Conservation (phyloP, 2,329 filamentous ascomycete species). For the Exophiala lecanii-corni region DNA sequence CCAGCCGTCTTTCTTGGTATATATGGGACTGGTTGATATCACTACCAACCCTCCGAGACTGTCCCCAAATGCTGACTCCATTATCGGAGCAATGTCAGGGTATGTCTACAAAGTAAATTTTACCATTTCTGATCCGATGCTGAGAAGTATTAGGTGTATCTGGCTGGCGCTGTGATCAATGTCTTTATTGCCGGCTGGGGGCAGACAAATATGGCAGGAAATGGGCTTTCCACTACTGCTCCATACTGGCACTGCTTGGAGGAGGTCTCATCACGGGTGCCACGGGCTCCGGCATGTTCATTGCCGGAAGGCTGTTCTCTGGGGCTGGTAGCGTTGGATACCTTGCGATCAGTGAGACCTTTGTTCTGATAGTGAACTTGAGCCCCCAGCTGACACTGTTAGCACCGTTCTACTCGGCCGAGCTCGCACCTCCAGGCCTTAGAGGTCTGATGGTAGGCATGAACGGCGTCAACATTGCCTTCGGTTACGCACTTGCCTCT, state of each 20-base stretch:
- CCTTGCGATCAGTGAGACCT: conserved; percentile 12
- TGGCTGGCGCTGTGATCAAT: conserved; percentile 17
- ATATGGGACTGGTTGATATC: conserved; percentile 9
- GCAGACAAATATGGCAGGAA: conserved; percentile 53
- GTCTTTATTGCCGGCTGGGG: conserved; percentile 13
- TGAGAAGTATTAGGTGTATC: conserved; percentile 11
- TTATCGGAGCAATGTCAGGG: conserved; percentile 18
- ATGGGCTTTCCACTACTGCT: conserved; percentile 38
- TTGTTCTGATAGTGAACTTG: neutral
- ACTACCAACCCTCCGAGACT: conserved; percentile 2
- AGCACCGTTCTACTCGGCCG: conserved; percentile 12
- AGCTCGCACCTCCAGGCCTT: conserved; percentile 19
- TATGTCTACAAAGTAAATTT: neutral
- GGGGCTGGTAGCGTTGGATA: conserved; percentile 17
- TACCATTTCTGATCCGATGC: too few relatives aligned
- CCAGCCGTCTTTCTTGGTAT: conserved; percentile 42
- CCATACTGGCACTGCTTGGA: conserved; percentile 13
- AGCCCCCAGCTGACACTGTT: neutral
- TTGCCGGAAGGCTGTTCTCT: conserved; percentile 14
- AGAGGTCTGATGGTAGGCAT: conserved; percentile 22
- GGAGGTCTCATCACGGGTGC: conserved; percentile 12
- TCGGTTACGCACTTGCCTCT: conserved; percentile 17
- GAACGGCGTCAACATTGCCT: conserved; percentile 20
- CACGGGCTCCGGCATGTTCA: conserved; percentile 16
- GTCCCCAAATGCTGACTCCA: conserved; percentile 3